Conservation (phyloP, 805 yeast genomes). For the Candida pseudoglaebosa region DNA sequence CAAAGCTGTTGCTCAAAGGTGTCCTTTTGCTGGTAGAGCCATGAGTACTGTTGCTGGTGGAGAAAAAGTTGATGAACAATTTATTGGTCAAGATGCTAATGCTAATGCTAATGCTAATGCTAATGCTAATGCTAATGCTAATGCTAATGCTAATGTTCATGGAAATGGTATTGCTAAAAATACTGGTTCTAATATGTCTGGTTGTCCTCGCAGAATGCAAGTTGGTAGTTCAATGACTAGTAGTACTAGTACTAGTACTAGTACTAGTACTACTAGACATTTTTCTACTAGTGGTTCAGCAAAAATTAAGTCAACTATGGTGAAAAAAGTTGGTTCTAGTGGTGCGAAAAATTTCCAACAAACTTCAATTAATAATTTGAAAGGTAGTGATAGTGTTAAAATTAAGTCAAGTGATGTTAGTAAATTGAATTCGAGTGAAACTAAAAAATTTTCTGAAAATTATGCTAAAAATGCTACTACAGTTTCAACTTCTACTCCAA, state of each 20-base stretch:
- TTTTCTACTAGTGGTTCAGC: too few relatives aligned
- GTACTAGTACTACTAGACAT: conserved; percentile 17
- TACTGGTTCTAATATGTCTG: too few relatives aligned
- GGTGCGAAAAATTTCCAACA: neutral
- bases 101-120: too few relatives aligned
- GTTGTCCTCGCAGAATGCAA: too few relatives aligned
- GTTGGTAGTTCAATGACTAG: conserved; percentile 20
- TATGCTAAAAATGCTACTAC: conserved; percentile 14
- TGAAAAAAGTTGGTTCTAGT: neutral
- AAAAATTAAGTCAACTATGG: too few relatives aligned
- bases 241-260: conserved; percentile 43
- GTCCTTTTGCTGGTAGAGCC: conserved; percentile 83
- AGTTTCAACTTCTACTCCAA: conserved; percentile 29
- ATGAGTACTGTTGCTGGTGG: neutral
- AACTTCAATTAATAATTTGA: too few relatives aligned
- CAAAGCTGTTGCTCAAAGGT: conserved; percentile 33
- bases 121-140: too few relatives aligned
- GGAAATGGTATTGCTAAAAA: too few relatives aligned
- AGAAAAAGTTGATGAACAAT: conserved; percentile 29
- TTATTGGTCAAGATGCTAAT: conserved; percentile 46
- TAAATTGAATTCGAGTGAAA: neutral
- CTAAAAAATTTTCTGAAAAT: neutral
- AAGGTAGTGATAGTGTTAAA: too few relatives aligned
- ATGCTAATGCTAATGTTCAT: too few relatives aligned
- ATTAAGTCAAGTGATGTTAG: neutral